Evolutionary conservation across 2,329 filamentous ascomycete species (phyloP), one percentile per base, ranked within the genome.

Genomic region (Stylonectria norvegica): DNA sequence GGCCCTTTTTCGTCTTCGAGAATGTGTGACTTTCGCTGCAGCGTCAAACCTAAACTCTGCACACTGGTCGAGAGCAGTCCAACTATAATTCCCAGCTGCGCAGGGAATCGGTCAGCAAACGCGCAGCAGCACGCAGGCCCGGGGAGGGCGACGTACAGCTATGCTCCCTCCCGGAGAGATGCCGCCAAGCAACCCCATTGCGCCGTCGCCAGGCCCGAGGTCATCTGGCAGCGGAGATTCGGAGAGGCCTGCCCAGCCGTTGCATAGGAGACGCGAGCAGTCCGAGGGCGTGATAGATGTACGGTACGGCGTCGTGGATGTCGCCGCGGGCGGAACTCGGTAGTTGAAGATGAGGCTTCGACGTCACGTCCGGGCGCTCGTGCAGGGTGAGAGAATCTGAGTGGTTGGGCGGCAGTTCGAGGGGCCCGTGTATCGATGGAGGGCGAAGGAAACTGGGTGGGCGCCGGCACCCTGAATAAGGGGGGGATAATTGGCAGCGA

Each of bases 11-110:
- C 89, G 70, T 98, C 93, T 72, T 98, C 93, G 60, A 97, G 82
- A 53, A 98, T 85, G 69, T 98, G 93, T 49, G 93, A 97, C 69
- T 98, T 97, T 63, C 93, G 88, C 69, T 98, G 93, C 18, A 98
- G 77, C 20, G 93, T 98, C 50, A 98, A 78, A 52, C 93, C 93
- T 57, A 98, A 75, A 64, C 90, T 95, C 66, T 98, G 93, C 17
- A 97, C 80, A 63, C 89, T 93, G 45, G 93, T 96, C 43, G 91
- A 97, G 55, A 96, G 65, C 50, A 98, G 78, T 56, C 93, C 93
- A 61, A 96, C 91, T 49, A 96, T 68, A 61, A 98, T 89, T 59
- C 93, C 93, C 60, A 97, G 78, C 89, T 94, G 60, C 10, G 36
- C 45, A 18, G 35, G 38, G 27, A 34, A 18, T 43, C 20, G 14